Evolutionary conservation across 176 grass and related monocot species (phyloP), one percentile per base, ranked within the genome.

Genomic region (Carex parvula): DNA sequence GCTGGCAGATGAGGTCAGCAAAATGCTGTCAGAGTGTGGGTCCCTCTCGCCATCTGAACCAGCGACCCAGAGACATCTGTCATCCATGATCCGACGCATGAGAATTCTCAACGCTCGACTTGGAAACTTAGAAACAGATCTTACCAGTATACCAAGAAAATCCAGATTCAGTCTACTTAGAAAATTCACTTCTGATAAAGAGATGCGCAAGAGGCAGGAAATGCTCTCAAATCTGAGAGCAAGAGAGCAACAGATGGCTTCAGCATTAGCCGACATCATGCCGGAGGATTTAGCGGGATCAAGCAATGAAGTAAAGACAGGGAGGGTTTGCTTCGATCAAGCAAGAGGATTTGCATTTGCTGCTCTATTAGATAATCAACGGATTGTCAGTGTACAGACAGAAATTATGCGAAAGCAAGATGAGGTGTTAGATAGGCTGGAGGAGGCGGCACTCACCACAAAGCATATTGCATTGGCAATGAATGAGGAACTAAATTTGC

Each of bases 371-470:
- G 94, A 97, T 79, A 91, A 97, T 81, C 90, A 94, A 87, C 90
- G 87, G 12, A 91, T 92, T 88, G 90, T 92, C 92, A 84, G 81
- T 82, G 86, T 94, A 57, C 95, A 98, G 82, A 92, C 87, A 84
- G 89, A 98, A 85, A 88, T 94, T 67, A 94, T 94, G 84, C 86
- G 81, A 90, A 89, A 97, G 68, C 95, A 97, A 93, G 92, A 97
- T 54, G 87, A 93, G 65, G 92, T 86, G 52, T 91, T 98, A 39
- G 95, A 94, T 64, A 94, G 84, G 74, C 84, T 94, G 79, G 92
- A 91, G 81, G 89, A 98, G 72, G 93, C 90, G 14, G 92, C 93
- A n/a, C 33, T 90, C 58, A 94, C 86, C 82, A 98, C 91, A 64
- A 98, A 94, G 71, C 90, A 94, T 73, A 91, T 93, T 33, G 89